Base-by-base conservation (phyloP, 108 stramenopile genomes). In the Fistulifera pelliculosa region DNA sequence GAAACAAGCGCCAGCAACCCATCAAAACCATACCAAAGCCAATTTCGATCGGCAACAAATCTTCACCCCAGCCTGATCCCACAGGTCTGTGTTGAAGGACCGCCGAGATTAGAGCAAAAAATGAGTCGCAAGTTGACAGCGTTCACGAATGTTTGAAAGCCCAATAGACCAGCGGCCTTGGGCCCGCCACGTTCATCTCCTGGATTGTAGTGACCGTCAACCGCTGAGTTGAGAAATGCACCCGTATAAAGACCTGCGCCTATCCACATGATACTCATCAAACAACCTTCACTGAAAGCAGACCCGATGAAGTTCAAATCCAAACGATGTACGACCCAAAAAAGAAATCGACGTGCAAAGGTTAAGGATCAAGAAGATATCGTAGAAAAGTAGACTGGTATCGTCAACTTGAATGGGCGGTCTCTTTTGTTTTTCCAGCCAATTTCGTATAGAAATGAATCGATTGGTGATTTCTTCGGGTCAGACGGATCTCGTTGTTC, bases 311-410 rank as follows among this genome's bases (percentile, higher is more conserved):
- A 79, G 0, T 38, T 22, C 38, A 77, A 56, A 27, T 65, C 41
- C 64, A 83, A 23, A 19, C 81, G 76, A 60, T 83, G 81, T 1
- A 68, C 65, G 1, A 83, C 81, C 72, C 75, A 83, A 42, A n/a
- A 83, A 79, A 24, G 73, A 74, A 53, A 83, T 77, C 23, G 77
- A 79, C 38, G 60, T 2, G 1, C 67, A 52, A 14, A 83, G 55
- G 52, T 83, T 83, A 31, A 79, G 58, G 25, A 83, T 41, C 27
- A 83, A 54, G 40, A 83, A 71, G 35, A 79, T 52, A 48, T 83
- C 81, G 48, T 79, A 83, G 18, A 79, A 54, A 18, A 83, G 58
- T 16, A 83, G 52, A 57, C 68, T 54, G 5, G 51, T 49, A 52
- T 83, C 81, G 15, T 83, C 77, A 17, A 83, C 51, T 28, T 74